phyloP scores from a whole-genome alignment of 208 protist genomes.

The Leishmania aethiopica region DNA sequence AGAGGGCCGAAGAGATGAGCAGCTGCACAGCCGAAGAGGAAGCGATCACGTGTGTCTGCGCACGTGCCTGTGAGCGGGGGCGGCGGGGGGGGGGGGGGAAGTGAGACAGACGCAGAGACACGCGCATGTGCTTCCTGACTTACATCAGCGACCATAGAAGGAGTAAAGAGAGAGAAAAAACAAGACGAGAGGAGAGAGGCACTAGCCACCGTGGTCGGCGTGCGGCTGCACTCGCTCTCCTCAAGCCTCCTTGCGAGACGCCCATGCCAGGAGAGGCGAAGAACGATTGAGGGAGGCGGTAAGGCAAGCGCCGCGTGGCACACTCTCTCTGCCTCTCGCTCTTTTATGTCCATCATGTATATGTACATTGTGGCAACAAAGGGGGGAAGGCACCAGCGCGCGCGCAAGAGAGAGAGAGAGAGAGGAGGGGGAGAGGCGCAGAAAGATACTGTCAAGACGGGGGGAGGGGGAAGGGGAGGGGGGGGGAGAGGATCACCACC shows the following conservation, averaged over 20 bases:
- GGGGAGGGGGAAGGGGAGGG: background rate
- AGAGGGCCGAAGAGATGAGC: background rate
- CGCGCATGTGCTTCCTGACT: background rate
- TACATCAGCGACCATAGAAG: conserved; percentile 21
- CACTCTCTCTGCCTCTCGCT: background rate
- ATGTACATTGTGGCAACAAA: conserved; percentile 7
- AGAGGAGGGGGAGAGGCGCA: background rate
- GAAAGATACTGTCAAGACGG: background rate
- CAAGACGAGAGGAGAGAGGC: background rate
- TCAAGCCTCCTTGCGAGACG: background rate
- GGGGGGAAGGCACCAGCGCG: background rate
- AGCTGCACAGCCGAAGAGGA: background rate
- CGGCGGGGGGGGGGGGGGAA: background rate
- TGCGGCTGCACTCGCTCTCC: background rate
- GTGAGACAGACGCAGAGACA: conserved; percentile 6
- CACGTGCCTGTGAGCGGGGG: background rate
- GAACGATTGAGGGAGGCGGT: background rate
- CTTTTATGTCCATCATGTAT: background rate
- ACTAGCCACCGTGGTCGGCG: background rate
- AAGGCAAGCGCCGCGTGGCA: background rate
- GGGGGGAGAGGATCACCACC: background rate
- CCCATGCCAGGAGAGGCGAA: background rate
- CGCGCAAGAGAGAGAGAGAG: background rate
- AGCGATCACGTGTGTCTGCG: conserved; percentile 8
- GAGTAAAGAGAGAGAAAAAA: conserved; percentile 11